phyloP scores from a whole-genome alignment of 768 basidiomycete species.

The Agrocybe praecox region DNA sequence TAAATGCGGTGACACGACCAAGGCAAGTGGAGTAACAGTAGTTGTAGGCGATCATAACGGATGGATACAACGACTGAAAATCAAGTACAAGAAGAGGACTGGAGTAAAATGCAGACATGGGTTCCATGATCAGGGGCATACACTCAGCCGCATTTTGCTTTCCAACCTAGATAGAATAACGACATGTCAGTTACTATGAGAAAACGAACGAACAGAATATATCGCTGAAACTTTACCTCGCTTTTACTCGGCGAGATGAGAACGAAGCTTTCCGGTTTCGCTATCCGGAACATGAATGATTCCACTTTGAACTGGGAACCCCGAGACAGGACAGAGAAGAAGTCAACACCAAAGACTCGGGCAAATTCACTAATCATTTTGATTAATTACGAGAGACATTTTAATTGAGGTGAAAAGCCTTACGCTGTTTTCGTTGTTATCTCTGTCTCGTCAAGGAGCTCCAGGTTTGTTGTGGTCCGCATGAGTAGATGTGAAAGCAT shows the following conservation, averaged over 20 bases:
- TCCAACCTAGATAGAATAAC: conserved; percentile 66
- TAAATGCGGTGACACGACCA: conserved; percentile 85
- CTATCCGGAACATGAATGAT: conserved; percentile 96
- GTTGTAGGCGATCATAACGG: conserved; percentile 98
- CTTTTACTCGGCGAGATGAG: conserved; percentile 86
- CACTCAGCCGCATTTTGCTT: conserved; percentile 96
- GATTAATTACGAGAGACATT: neutral
- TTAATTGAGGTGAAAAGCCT: conserved; percentile 24
- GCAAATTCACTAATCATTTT: conserved; percentile 80
- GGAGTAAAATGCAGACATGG: conserved; percentile 88
- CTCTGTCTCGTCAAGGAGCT: conserved; percentile 82
- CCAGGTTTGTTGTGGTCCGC: conserved; percentile 69
- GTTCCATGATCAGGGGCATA: conserved; percentile 95
- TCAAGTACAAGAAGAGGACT: conserved; percentile 93
- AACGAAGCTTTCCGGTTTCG: conserved; percentile 93
- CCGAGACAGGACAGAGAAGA: conserved; percentile 90
- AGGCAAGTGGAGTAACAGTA: conserved; percentile 97
- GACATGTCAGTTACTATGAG: neutral
- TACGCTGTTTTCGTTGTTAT: conserved; percentile 90
- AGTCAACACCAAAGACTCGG: conserved; percentile 96
- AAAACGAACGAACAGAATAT: neutral
- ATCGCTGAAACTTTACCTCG: conserved; percentile 55
- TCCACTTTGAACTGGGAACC: conserved; percentile 99
- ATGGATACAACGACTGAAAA: conserved; percentile 96
- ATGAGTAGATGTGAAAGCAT: conserved; percentile 66